Percentiles rank a stretch among this genome's conserved stretches.
phyloP scores from a whole-genome alignment of 257 asterid species.

The Solanum gandarillasii region DNA sequence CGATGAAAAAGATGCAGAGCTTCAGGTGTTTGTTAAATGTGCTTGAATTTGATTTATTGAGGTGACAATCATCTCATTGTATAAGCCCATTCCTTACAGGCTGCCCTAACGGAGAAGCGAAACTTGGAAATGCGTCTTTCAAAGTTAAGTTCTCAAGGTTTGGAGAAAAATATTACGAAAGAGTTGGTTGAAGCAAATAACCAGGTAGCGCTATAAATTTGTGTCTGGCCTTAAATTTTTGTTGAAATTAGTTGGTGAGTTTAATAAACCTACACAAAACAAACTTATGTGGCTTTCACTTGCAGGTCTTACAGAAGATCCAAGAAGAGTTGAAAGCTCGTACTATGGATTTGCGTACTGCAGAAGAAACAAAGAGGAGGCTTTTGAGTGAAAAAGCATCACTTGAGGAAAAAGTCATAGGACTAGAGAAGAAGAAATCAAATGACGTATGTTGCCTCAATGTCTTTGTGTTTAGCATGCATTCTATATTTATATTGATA shows the following conservation, averaged over 20 bases:
- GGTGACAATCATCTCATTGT: background rate
- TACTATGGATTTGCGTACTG: conserved; percentile 51
- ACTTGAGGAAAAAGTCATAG: conserved; percentile 51
- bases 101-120: conserved; percentile 62
- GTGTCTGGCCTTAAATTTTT: background rate
- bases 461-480: background rate
- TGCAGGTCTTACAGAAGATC: conserved; percentile 59
- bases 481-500: background rate
- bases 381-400: conserved; percentile 55
- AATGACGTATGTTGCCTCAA: conserved; percentile 37
- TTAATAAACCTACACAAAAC: background rate
- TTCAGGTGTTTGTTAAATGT: conserved; percentile 46
- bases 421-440: conserved; percentile 51
- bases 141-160: conserved; percentile 55
- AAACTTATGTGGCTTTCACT: background rate
- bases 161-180: conserved; percentile 54
- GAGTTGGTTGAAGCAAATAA: conserved; percentile 64
- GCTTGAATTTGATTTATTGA: background rate
- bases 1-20: conserved; percentile 64
- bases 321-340: conserved; percentile 77
- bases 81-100: conserved; percentile 28
- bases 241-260: background rate
- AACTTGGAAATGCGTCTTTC: conserved; percentile 51
- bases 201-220: conserved; percentile 35
- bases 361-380: conserved; percentile 69